These are phyloP conservation scores for Plicaturopsis crispa DNA, from an alignment of 768 basidiomycete genomes.

Conservation along the genomic window DNA sequence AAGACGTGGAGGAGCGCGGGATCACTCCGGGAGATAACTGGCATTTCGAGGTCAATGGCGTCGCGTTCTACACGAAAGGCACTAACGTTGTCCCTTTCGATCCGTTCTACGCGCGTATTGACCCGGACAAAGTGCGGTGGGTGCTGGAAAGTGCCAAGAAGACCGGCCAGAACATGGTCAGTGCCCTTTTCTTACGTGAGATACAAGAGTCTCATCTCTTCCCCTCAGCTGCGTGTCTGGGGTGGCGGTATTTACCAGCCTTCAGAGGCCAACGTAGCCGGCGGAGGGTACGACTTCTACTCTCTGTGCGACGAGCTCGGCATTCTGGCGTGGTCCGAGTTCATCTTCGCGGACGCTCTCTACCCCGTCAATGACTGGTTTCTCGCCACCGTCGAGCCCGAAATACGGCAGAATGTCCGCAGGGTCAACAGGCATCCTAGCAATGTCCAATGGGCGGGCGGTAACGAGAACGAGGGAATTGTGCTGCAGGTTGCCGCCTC, in stretches of 20 bases:
- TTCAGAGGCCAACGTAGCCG: conserved; percentile 26
- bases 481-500: conserved; percentile 29
- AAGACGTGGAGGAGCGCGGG: conserved; percentile 35
- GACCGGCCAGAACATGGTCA: conserved; percentile 54
- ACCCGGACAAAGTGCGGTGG: conserved; percentile 44
- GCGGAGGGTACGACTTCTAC: conserved; percentile 50
- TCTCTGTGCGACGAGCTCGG: conserved; percentile 52
- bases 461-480: conserved; percentile 55
- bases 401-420: conserved; percentile 50
- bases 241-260: conserved; percentile 50
- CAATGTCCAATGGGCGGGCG: conserved; percentile 52
- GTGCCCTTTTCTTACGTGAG: conserved; percentile 7
- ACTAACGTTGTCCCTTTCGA: conserved; percentile 59
- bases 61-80: conserved; percentile 45
- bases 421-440: conserved; percentile 50
- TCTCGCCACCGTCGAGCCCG: conserved; percentile 41
- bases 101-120: conserved; percentile 46
- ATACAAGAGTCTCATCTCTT: background rate
- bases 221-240: conserved; percentile 45
- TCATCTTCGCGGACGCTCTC: conserved; percentile 50
- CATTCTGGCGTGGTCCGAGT: conserved; percentile 54
- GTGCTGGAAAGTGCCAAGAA: conserved; percentile 45
- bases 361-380: conserved; percentile 51
- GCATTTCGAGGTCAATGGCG: conserved; percentile 54
- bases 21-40: conserved; percentile 55